Percentiles rank a stretch among this genome's conserved stretches.
These are phyloP conservation scores for Tuber indicum DNA, from an alignment of 495 filamentous ascomycete species.

Conservation along the genomic window DNA sequence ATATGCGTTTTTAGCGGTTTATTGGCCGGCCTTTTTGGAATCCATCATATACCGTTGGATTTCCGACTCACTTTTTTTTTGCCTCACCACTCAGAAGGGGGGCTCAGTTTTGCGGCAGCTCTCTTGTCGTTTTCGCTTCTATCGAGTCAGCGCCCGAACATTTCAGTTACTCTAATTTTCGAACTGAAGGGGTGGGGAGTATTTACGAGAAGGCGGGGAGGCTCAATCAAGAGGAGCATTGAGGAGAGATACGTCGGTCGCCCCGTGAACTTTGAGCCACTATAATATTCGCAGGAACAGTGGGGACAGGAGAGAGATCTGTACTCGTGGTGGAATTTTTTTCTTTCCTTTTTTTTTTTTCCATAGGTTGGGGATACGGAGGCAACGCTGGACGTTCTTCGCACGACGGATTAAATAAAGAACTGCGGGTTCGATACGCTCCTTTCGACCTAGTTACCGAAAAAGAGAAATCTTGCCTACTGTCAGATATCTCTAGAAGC, in stretches of 20 bases:
- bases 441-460: conserved; percentile 31
- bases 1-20: conserved; percentile 33
- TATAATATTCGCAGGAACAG: conserved; percentile 36
- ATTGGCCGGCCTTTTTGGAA: conserved; percentile 36
- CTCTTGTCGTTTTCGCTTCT: conserved; percentile 18
- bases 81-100: neutral
- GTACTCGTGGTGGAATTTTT: conserved; percentile 25
- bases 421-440: conserved; percentile 39
- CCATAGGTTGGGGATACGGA: conserved; percentile 33
- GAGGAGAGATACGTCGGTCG: conserved; percentile 33
- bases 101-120: conserved; percentile 13
- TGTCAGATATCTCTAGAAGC: conserved; percentile 21
- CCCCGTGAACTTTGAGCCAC: conserved; percentile 29
- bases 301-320: conserved; percentile 26
- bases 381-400: conserved; percentile 39
- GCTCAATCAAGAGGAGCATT: conserved; percentile 6
- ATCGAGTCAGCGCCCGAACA: conserved; percentile 15
- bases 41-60: conserved; percentile 32
- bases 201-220: conserved; percentile 16
- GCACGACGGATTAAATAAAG: conserved; percentile 40
- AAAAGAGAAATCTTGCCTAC: conserved; percentile 25
- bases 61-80: conserved; percentile 2
- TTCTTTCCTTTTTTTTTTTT: conserved; percentile 13
- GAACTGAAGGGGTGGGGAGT: neutral
- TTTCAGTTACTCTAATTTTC: conserved; percentile 26